Conservation (phyloP, 257 asterid species). For the Dorcoceras hygrometricum region DNA sequence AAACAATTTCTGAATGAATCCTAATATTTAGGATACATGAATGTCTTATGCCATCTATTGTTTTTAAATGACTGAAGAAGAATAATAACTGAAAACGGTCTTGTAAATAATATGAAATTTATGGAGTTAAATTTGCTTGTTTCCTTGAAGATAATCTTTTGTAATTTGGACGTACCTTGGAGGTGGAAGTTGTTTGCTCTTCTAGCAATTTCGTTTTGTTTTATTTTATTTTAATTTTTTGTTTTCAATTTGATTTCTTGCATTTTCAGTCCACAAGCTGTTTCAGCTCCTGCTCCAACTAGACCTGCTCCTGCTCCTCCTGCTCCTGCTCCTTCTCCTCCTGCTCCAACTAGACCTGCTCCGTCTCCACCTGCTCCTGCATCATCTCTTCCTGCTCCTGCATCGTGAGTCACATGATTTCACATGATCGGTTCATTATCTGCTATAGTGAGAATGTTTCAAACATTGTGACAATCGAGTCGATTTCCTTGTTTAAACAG, state of each 20-base stretch:
- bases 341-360: slow-evolving; percentile 21
- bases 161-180: too few species aligned
- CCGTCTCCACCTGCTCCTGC: slow-evolving; percentile 24
- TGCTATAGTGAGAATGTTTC: too few species aligned
- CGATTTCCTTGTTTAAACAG: slow-evolving; percentile 28
- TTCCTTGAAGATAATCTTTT: too few species aligned
- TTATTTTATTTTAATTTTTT: background rate
- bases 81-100: too few species aligned
- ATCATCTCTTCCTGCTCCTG: slow-evolving; percentile 28
- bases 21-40: too few species aligned
- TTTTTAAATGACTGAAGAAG: too few species aligned
- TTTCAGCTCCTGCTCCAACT: slow-evolving; percentile 49
- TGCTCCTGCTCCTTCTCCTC: slow-evolving; percentile 17
- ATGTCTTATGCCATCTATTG: too few species aligned
- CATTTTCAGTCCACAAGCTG: slow-evolving; percentile 55
- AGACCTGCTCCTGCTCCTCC: slow-evolving; percentile 32
- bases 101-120: too few species aligned
- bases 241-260: slow-evolving; percentile 14
- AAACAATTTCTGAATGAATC: too few species aligned
- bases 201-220: background rate
- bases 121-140: too few species aligned
- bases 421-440: too few species aligned
- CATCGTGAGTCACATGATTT: slow-evolving; percentile 43
- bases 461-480: too few species aligned
- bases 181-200: background rate